These are phyloP conservation scores for Xylariaceae sp. DNA, from an alignment of 2,329 filamentous ascomycete genomes.

Conservation along the genomic window DNA sequence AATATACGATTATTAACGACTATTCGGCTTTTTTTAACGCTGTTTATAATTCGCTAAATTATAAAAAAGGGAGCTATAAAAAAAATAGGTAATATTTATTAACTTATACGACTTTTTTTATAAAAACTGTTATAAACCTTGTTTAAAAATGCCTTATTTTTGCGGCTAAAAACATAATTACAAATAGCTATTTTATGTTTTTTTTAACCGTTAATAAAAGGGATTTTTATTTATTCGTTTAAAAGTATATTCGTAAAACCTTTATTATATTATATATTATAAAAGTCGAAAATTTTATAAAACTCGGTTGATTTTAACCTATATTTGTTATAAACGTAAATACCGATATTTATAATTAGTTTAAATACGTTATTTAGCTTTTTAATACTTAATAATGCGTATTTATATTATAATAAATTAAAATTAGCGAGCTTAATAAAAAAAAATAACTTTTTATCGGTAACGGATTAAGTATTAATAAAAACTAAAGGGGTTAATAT, in stretches of 20 bases:
- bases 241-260: background rate
- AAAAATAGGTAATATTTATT: background rate
- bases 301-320: background rate
- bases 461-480: no score
- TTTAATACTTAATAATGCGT: no score
- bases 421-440: no score
- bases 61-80: background rate
- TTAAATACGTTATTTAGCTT: no score
- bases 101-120: background rate
- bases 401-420: no score
- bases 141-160: background rate
- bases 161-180: background rate
- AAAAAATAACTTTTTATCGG: no score
- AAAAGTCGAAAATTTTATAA: background rate
- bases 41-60: background rate
- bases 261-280: background rate
- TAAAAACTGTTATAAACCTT: background rate
- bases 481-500: no score
- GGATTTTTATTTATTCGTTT: background rate
- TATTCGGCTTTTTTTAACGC: background rate
- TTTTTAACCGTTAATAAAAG: background rate
- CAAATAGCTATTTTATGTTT: background rate
- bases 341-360: no score
- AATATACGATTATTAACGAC: background rate
- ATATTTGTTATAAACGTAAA: no score